Evolutionary conservation across 2,329 filamentous ascomycete genomes (phyloP), one percentile per base, ranked within the genome.

Genomic region (Diaporthe sp.): DNA sequence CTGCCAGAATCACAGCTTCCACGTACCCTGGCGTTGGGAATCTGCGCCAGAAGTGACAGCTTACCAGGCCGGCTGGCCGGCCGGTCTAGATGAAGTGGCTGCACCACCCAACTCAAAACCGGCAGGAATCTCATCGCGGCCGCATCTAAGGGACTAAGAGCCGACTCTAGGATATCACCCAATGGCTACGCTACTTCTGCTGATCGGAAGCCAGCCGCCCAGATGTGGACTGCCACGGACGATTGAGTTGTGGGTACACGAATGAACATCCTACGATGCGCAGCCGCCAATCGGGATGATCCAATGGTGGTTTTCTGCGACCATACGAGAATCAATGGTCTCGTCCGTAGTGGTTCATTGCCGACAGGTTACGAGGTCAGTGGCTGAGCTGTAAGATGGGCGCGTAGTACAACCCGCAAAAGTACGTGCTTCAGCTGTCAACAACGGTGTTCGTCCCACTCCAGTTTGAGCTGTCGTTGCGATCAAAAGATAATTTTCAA

Each of bases 121-220:
- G 62, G 62, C 62, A 68, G 46, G 46, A 68, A 19, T 53, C 62
- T 42, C 31, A 28, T 53, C 44, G 46, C 46, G 62, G 62, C 62
- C 62, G 62, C 62, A 68, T 53, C 31, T 42, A 19, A 31, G 22
- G 28, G 28, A 42, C 10, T 13, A 55, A 34, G 34, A 55, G 49
- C 65, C 49, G 49, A 39, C 65, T 8, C 49, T 53, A 39, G 61
- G 22, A 42, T n/a, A 39, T 15, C 65, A 39, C 37, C 49, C n/a
- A 42, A 55, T 70, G 65, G 22, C 34, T 6, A 28, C 7, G 49
- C 46, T 53, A 25, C 22, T 39, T 17, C 44, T 51, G 46, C 46
- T 53, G 62, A 28, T 42, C 34, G 22, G 8, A 28, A 42, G 49
- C 49, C 65, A 22, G 34, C n/a, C n/a, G 49, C 34, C 15, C 49